phyloP scores from a whole-genome alignment of 192 early-diverging fungal species.

The Spinellus fusiger region DNA sequence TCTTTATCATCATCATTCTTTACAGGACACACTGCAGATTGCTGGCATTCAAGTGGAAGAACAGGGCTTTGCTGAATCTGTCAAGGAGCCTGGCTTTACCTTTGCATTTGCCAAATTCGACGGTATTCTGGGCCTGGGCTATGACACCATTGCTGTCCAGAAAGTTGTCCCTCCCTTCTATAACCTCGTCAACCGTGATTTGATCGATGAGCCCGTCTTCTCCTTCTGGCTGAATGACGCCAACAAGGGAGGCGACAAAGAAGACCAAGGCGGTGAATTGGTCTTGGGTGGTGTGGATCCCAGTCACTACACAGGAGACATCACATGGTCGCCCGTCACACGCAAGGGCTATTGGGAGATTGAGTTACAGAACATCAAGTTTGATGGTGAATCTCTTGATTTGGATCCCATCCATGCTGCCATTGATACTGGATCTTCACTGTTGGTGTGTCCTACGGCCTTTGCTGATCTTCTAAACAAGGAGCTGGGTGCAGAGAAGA shows the following conservation, averaged over 20 bases:
- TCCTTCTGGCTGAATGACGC: slow-evolving; percentile 82
- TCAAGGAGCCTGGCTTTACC: slow-evolving; percentile 92
- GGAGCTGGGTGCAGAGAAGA: slow-evolving; percentile 89
- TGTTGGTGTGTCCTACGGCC: slow-evolving; percentile 70
- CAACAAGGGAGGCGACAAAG: slow-evolving; percentile 53
- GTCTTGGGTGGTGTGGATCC: slow-evolving; percentile 82
- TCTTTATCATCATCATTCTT: slow-evolving; percentile 3
- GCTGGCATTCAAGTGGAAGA: slow-evolving; percentile 64
- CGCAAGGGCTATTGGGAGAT: slow-evolving; percentile 99
- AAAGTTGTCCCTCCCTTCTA: slow-evolving; percentile 93
- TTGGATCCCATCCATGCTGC: slow-evolving; percentile 67
- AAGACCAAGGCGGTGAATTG: slow-evolving; percentile 72
- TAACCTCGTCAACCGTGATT: slow-evolving; percentile 72
- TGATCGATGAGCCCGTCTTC: slow-evolving; percentile 84
- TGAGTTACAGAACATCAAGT: slow-evolving; percentile 66
- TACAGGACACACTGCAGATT: slow-evolving; percentile 63
- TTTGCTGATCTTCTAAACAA: slow-evolving; percentile 88
- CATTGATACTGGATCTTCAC: slow-evolving; percentile 89
- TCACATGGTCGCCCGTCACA: slow-evolving; percentile 78
- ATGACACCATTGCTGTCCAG: slow-evolving; percentile 83
- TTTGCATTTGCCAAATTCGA: slow-evolving; percentile 96
- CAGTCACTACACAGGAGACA: slow-evolving; percentile 63
- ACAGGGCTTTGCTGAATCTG: slow-evolving; percentile 93
- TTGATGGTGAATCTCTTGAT: slow-evolving; percentile 72
- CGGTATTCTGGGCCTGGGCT: slow-evolving; percentile 93